Conservation (phyloP, 768 basidiomycete species). For the Suillus americanus region DNA sequence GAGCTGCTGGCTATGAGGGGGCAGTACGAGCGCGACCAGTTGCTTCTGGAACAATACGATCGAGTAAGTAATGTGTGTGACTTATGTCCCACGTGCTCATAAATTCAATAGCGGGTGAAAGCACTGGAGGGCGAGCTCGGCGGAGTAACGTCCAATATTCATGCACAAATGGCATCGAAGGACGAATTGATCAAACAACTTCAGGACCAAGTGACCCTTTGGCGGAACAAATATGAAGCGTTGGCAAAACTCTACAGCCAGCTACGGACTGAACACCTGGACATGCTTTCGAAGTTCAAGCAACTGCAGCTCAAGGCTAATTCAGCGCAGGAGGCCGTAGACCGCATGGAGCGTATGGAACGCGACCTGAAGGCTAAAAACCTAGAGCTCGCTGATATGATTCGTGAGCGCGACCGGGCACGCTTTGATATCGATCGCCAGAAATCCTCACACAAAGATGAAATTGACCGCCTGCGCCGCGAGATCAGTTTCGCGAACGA, state of each 20-base stretch:
- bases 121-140: slow-evolving; percentile 88
- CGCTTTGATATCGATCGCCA: slow-evolving; percentile 93
- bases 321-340: slow-evolving; percentile 96
- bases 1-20: slow-evolving; percentile 92
- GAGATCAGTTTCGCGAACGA: slow-evolving; percentile 96
- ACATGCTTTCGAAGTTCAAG: slow-evolving; percentile 97
- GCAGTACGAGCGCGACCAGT: slow-evolving; percentile 97
- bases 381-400: slow-evolving; percentile 97
- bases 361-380: slow-evolving; percentile 98
- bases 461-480: slow-evolving; percentile 86
- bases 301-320: slow-evolving; percentile 97
- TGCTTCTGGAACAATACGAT: slow-evolving; percentile 97
- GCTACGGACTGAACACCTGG: slow-evolving; percentile 94
- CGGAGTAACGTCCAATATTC: slow-evolving; percentile 72
- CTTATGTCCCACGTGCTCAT: slow-evolving; percentile 10
- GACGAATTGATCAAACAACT: slow-evolving; percentile 95
- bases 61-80: slow-evolving; percentile 47
- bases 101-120: slow-evolving; percentile 76
- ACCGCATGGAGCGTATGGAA: slow-evolving; percentile 99
- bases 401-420: slow-evolving; percentile 93
- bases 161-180: slow-evolving; percentile 85
- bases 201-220: slow-evolving; percentile 93
- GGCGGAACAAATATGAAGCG: slow-evolving; percentile 99
- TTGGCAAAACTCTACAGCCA: slow-evolving; percentile 98
- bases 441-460: slow-evolving; percentile 94